Evolutionary conservation across 1,139 yeast species (phyloP).

Genomic region (Zygosaccharomyces sapae): DNA sequence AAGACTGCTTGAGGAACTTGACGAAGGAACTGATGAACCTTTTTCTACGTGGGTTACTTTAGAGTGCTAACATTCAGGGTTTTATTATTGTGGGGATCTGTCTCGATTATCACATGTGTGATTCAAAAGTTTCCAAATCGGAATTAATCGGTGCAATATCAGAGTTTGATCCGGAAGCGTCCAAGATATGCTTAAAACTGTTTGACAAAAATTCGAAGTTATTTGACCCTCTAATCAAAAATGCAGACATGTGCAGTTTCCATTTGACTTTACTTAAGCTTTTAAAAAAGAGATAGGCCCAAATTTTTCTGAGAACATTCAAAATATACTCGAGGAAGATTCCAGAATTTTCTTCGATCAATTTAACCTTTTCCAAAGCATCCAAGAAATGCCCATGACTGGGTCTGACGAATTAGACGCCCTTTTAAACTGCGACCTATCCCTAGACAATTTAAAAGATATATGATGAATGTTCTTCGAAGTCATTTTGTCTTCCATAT

Average conservation of each 20-base stretch:
- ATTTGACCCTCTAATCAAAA: background rate
- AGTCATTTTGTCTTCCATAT: background rate
- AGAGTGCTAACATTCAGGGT: background rate
- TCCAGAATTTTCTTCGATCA: background rate
- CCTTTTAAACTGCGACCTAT: background rate
- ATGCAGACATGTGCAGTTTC: background rate
- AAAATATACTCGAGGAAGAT: background rate
- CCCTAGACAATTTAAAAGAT: conserved; percentile 1
- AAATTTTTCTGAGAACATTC: background rate
- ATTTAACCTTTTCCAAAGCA: background rate
- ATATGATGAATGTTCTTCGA: background rate
- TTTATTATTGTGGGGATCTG: background rate
- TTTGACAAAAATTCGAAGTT: background rate
- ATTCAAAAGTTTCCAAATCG: background rate
- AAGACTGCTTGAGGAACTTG: background rate
- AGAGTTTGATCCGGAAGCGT: background rate
- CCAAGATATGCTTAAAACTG: background rate
- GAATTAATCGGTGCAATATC: background rate
- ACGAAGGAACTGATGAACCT: background rate
- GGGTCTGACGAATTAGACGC: background rate
- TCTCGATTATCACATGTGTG: background rate
- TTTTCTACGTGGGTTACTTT: background rate
- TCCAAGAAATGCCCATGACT: background rate
- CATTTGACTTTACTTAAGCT: background rate
- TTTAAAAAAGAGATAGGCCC: background rate